Percentiles rank a stretch among this genome's conserved stretches.
Evolutionary conservation across 129 eudicot genomes (phyloP).

Genomic region (Kitagawia praeruptora): DNA sequence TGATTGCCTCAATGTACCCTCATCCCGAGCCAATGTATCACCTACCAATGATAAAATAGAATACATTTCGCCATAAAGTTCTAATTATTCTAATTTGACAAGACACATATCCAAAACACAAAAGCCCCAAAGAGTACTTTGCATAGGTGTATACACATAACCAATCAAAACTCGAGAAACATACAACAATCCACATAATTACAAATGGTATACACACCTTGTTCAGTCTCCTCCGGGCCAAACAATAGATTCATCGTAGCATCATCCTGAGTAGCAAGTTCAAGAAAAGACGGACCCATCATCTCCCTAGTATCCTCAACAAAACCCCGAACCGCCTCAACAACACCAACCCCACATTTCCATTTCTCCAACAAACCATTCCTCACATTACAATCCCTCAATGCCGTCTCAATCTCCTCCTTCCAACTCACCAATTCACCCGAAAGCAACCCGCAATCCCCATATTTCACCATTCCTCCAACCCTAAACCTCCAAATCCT

Average conservation of each 20-base stretch:
- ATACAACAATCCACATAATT: neutral
- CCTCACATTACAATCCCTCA: slow-evolving; percentile 32
- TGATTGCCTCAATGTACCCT: slow-evolving; percentile 3
- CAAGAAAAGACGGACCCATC: slow-evolving; percentile 70
- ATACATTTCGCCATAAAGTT: too few relatives aligned
- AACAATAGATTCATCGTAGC: slow-evolving; percentile 11
- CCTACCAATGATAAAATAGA: neutral
- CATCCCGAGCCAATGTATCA: neutral
- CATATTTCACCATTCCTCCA: slow-evolving; percentile 30
- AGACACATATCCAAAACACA: too few relatives aligned
- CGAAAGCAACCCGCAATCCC: slow-evolving; percentile 31
- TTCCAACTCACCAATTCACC: slow-evolving; percentile 42
- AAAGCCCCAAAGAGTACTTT: neutral
- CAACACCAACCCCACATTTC: slow-evolving; percentile 21
- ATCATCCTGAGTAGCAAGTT: slow-evolving; percentile 24
- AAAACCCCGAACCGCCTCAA: slow-evolving; percentile 32
- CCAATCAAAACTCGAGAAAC: too few relatives aligned
- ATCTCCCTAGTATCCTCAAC: slow-evolving; percentile 39
- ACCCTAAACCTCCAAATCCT: slow-evolving; percentile 58
- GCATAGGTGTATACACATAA: too few relatives aligned
- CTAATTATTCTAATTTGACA: neutral
- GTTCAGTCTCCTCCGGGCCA: slow-evolving; percentile 12
- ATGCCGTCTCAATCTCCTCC: slow-evolving; percentile 44
- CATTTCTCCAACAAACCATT: slow-evolving; percentile 26
- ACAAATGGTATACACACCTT: neutral